phyloP scores from a whole-genome alignment of 2,329 filamentous ascomycete species.

The Trichoderma sp. region DNA sequence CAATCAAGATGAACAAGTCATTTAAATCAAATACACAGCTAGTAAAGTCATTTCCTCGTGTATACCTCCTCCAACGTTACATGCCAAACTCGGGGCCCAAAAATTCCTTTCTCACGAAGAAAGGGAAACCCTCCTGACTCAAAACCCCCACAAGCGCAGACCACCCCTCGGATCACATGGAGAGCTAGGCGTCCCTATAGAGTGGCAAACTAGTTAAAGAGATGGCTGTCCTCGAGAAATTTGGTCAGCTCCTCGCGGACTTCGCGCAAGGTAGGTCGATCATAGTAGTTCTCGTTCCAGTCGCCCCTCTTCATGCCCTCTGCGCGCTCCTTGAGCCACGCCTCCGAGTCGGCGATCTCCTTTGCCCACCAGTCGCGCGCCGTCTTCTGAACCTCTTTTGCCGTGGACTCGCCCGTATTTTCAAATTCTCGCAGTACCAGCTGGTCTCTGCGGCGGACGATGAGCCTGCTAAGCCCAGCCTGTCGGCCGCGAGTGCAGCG shows the following conservation, averaged over 20 bases:
- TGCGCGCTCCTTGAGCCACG: constrained; percentile 47
- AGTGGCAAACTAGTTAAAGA: neutral
- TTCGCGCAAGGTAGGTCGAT: constrained; percentile 49
- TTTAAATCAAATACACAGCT: neutral
- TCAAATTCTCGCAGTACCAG: constrained; percentile 45
- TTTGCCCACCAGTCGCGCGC: constrained; percentile 51
- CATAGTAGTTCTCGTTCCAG: constrained; percentile 55
- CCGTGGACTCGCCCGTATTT: constrained; percentile 36
- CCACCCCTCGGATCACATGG: neutral
- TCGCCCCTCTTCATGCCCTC: constrained; percentile 41
- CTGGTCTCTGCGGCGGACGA: constrained; percentile 48
- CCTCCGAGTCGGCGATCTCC: constrained; percentile 51
- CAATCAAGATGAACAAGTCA: neutral
- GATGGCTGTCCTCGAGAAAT: constrained; percentile 29
- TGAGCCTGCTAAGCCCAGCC: constrained; percentile 44
- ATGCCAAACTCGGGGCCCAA: neutral
- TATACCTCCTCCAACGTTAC: neutral
- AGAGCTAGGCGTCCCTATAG: neutral
- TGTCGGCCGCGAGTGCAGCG: constrained; percentile 53
- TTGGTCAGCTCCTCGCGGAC: constrained; percentile 39
- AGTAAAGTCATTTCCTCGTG: neutral
- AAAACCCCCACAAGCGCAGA: neutral
- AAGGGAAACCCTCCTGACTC: neutral
- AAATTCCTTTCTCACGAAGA: neutral
- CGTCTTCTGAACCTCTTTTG: constrained; percentile 39